phyloP scores from a whole-genome alignment of 1,284 basidiomycete species.

The Moniliophthora roreri region DNA sequence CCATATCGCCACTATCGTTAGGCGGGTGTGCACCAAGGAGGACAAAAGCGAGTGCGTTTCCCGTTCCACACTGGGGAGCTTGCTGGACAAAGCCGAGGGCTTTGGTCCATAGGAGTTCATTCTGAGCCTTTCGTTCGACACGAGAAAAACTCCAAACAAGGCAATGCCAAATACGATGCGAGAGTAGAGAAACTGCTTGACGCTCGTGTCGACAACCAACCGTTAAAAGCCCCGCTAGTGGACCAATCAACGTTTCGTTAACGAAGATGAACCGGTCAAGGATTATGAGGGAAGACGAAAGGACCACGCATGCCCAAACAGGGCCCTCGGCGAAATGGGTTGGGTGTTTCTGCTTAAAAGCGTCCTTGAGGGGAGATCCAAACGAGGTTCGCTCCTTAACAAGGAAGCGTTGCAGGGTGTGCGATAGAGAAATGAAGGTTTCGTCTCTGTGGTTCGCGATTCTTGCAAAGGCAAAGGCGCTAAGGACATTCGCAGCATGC shows the following conservation, averaged over 20 bases:
- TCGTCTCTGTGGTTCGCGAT: constrained; percentile 10
- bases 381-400: background rate
- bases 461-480: constrained; percentile 40
- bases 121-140: constrained; percentile 18
- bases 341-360: constrained; percentile 23
- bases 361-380: constrained; percentile 21
- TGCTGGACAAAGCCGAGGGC: constrained; percentile 44
- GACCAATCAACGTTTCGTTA: constrained; percentile 18
- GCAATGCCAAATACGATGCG: constrained; percentile 45
- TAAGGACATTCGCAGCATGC: constrained; percentile 38
- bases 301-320: constrained; percentile 35
- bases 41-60: constrained; percentile 1
- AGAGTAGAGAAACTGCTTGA: constrained; percentile 37
- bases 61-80: constrained; percentile 23
- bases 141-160: constrained; percentile 55
- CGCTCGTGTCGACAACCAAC: constrained; percentile 15
- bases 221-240: background rate
- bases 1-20: too few relatives aligned
- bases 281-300: constrained; percentile 49
- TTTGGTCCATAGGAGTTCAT: constrained; percentile 25
- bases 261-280: constrained; percentile 44
- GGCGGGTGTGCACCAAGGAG: background rate
- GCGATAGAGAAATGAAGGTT: background rate
- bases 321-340: constrained; percentile 30
- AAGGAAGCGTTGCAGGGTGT: background rate